These are phyloP conservation scores for Lactuca saligna DNA, from an alignment of 129 eudicot genomes.

Conservation along the genomic window DNA sequence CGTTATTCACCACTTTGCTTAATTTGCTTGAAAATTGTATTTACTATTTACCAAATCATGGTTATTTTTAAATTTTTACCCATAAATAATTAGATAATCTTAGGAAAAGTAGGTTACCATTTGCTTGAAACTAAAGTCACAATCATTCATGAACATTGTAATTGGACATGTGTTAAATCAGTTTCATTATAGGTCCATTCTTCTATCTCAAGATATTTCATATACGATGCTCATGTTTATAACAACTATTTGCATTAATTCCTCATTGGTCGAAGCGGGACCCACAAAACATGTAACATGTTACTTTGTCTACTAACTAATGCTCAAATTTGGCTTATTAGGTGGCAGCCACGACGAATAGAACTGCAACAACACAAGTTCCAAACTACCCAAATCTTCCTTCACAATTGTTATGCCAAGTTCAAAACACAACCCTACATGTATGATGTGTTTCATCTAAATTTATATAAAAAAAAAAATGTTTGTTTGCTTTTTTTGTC, in stretches of 20 bases:
- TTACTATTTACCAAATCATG: too few species aligned
- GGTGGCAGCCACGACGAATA: constrained; percentile 84
- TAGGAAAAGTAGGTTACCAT: background rate
- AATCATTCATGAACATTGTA: background rate
- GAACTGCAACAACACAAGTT: constrained; percentile 63
- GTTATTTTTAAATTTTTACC: background rate
- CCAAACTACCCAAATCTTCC: constrained; percentile 86
- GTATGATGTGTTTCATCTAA: constrained; percentile 57
- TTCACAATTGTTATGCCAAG: constrained; percentile 77
- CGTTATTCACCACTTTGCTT: background rate
- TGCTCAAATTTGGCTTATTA: constrained; percentile 21
- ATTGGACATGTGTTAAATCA: background rate
- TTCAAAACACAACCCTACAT: constrained; percentile 72
- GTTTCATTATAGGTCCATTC: background rate
- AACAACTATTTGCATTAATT: background rate
- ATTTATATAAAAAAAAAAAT: background rate
- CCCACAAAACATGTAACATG: background rate
- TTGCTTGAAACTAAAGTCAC: background rate
- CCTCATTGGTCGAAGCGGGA: background rate
- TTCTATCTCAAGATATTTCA: background rate
- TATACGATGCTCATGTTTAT: background rate
- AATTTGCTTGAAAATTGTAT: too few species aligned
- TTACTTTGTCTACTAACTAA: constrained; percentile 8
- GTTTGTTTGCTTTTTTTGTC: constrained; percentile 1
- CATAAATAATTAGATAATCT: background rate